Base-by-base conservation (phyloP, 805 yeast genomes). In the Metschnikowia peoriensis region DNA sequence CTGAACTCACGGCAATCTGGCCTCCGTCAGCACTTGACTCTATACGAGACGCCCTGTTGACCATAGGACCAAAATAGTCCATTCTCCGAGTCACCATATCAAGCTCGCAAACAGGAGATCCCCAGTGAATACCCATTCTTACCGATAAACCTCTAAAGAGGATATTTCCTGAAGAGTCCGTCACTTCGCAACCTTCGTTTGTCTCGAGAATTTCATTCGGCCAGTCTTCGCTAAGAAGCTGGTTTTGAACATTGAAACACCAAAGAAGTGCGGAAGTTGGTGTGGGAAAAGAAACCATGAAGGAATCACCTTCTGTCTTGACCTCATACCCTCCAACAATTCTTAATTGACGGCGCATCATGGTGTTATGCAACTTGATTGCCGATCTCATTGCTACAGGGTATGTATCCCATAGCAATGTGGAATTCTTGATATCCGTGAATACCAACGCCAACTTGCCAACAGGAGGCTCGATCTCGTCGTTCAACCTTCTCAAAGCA, bases 1-100 rank as follows among this genome's bases (percentile, higher is more conserved):
- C 97, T 7, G 84, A 78, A 62, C 96, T 87, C 51, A 92, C 79
- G 0, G 96, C 84, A 29, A 93, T 89, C 68, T 93, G 97, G n/a
- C 99, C 99, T 54, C 99, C 99, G 68, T 90, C 97, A 0, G 99
- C 99, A 47, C 89, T 88, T 7, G 96, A 88, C 65, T 92, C 86
- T 28, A 94, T 93, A 62, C 99, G 80, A 1, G 98, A 86, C 0
- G 99, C 89, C 47, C 97, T 79, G 64, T 94, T 94, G 34, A 94
- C 99, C 91, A 94, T 92, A 0, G 99, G 99, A 0, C 99, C 99
- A 62, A 94, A 88, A 69, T 94, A 94, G 71, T 94, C 99, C 99
- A 94, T 94, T 74, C 99, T 84, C 60, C 91, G 83, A 0, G 99
- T 94, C 49, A 92, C 92, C 54, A 93, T 86, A 73, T 94, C 99